A percentile compares a stretch with the other conserved stretches of the same genome.
Conservation (phyloP, 495 filamentous ascomycete genomes). For the Sordaria brevicollis region DNA sequence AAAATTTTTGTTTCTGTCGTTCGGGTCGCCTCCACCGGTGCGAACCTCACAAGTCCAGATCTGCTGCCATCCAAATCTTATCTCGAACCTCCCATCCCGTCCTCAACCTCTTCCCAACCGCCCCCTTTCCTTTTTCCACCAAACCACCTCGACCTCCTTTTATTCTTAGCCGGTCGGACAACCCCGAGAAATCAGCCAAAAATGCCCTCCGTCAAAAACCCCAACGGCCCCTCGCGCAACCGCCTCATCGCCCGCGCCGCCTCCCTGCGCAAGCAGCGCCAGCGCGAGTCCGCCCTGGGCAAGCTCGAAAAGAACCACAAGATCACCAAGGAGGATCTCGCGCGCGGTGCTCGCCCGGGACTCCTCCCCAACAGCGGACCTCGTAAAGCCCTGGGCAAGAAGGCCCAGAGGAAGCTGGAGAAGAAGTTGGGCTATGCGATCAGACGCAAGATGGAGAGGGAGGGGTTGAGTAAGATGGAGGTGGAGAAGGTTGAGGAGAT, state of each 20-base stretch:
- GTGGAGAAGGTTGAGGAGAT: conserved; percentile 3
- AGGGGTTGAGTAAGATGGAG: conserved; percentile 32
- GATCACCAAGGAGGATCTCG: conserved; percentile 22
- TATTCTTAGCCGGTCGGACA: too few relatives aligned
- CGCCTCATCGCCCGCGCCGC: conserved; percentile 25
- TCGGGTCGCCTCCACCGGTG: not conserved
- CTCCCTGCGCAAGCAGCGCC: conserved; percentile 16
- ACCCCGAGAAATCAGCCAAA: too few relatives aligned
- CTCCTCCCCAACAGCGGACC: conserved; percentile 35
- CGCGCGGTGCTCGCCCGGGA: conserved; percentile 27
- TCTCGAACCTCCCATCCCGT: not conserved
- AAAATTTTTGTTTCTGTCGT: not conserved
- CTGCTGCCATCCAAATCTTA: not conserved
- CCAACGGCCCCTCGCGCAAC: conserved; percentile 35
- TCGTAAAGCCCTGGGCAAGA: conserved; percentile 25
- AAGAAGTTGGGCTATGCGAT: conserved; percentile 28
- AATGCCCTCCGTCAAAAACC: conserved; percentile 37
- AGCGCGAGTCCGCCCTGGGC: conserved; percentile 15
- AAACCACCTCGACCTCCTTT: not conserved
- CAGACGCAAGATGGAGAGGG: conserved; percentile 29
- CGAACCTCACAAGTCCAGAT: not conserved
- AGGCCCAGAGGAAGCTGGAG: conserved; percentile 36
- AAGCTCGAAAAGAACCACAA: conserved; percentile 6
- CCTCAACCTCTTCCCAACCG: not conserved
- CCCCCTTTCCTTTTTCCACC: not conserved